phyloP scores from a whole-genome alignment of 116 monocot species.

The Posidonia oceanica region DNA sequence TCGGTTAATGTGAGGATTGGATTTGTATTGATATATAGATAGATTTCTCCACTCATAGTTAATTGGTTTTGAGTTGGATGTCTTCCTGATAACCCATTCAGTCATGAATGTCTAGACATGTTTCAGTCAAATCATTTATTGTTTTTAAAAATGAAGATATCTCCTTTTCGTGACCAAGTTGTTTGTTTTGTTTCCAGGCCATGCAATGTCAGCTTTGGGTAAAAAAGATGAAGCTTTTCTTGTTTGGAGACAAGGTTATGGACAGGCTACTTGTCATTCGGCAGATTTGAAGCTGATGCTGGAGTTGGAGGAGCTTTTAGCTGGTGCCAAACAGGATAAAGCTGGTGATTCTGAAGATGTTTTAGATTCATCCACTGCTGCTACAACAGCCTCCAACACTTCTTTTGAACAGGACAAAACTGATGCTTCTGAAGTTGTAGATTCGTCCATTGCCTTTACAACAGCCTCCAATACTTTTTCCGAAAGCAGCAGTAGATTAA shows the following conservation, averaged over 20 bases:
- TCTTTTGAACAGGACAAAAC: slow-evolving; percentile 13
- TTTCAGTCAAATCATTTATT: background rate
- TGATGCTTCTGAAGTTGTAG: slow-evolving; percentile 21
- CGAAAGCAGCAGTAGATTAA: slow-evolving; percentile 24
- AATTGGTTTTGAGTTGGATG: no score
- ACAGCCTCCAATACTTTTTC: slow-evolving; percentile 10
- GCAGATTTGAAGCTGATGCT: slow-evolving; percentile 74
- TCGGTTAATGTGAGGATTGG: no score
- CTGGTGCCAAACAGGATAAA: slow-evolving; percentile 22
- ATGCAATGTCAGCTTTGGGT: slow-evolving; percentile 73
- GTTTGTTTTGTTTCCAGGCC: slow-evolving; percentile 29
- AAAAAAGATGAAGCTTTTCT: slow-evolving; percentile 63
- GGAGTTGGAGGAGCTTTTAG: slow-evolving; percentile 67
- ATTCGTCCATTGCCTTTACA: slow-evolving; percentile 14
- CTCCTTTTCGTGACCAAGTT: background rate
- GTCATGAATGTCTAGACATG: background rate
- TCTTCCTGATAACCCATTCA: no score
- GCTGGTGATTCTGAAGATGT: slow-evolving; percentile 22
- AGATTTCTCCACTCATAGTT: no score
- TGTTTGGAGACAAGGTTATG: slow-evolving; percentile 77
- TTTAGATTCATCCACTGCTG: slow-evolving; percentile 12
- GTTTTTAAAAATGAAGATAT: background rate
- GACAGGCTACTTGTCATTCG: slow-evolving; percentile 39
- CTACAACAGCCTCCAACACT: slow-evolving; percentile 11
- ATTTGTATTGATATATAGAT: no score